Percentiles rank a stretch among this genome's conserved stretches.
Evolutionary conservation across 2,329 filamentous ascomycete genomes (phyloP).

Genomic region (Fusarium mangiferae): DNA sequence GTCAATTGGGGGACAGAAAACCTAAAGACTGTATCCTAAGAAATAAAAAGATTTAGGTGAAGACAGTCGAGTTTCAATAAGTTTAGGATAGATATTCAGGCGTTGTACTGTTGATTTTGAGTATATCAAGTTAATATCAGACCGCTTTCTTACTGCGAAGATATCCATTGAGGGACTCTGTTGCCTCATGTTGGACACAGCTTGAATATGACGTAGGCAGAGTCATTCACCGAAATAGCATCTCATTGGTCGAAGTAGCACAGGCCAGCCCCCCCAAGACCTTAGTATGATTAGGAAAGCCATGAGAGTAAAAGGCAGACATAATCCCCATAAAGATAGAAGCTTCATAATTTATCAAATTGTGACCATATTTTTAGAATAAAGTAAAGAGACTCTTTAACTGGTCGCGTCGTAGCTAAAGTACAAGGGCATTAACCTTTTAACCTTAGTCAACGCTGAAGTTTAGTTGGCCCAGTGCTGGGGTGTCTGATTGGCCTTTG

Average conservation of each 20-base stretch:
- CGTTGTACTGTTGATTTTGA: neutral
- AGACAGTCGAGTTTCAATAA: accelerated
- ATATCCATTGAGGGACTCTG: neutral
- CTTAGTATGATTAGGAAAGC: neutral
- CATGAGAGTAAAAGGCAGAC: neutral
- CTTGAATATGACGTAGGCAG: neutral
- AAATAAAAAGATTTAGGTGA: neutral
- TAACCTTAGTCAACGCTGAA: neutral
- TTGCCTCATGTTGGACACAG: neutral
- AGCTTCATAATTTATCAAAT: neutral
- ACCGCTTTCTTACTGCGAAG: accelerated
- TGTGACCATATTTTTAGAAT: neutral
- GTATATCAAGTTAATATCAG: accelerated
- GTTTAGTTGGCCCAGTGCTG: neutral
- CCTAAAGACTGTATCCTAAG: no score
- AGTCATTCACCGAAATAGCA: neutral
- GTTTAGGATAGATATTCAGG: neutral
- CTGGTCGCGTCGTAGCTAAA: neutral
- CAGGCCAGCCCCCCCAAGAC: neutral
- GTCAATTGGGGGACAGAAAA: no score
- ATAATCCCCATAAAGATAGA: no score
- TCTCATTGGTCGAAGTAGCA: neutral
- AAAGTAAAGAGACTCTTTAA: neutral
- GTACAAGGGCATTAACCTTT: neutral
- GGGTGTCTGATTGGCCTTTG: neutral